A percentile compares a stretch with the other conserved stretches of the same genome.
Evolutionary conservation across 2,329 filamentous ascomycete genomes (phyloP).

Genomic region (Boeremia lycopersici): DNA sequence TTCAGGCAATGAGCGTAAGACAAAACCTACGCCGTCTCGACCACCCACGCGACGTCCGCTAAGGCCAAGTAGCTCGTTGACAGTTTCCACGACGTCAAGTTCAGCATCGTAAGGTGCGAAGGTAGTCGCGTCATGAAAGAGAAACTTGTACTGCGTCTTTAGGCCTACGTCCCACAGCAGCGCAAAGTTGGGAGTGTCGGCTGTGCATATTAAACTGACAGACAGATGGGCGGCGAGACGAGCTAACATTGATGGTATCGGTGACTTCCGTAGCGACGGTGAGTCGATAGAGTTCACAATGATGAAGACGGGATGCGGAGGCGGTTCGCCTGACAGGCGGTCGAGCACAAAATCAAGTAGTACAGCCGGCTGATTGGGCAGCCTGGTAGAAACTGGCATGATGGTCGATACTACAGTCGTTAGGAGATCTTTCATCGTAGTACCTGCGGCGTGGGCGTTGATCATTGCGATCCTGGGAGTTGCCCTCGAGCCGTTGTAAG

Average conservation of each 20-base stretch:
- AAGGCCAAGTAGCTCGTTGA: constrained; percentile 83
- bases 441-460: constrained; percentile 78
- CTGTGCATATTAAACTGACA: constrained; percentile 77
- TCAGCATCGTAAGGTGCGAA: constrained; percentile 77
- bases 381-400: constrained; percentile 55
- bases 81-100: constrained; percentile 84
- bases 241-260: constrained; percentile 74
- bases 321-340: constrained; percentile 58
- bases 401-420: constrained; percentile 71
- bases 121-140: constrained; percentile 94
- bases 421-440: constrained; percentile 72
- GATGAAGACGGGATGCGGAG: constrained; percentile 62
- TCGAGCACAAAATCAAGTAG: constrained; percentile 71
- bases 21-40: constrained; percentile 89
- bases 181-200: constrained; percentile 85
- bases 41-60: constrained; percentile 81
- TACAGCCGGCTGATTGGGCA: constrained; percentile 69
- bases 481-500: constrained; percentile 39
- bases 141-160: constrained; percentile 81
- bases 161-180: constrained; percentile 88
- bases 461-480: constrained; percentile 75
- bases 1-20: constrained; percentile 86
- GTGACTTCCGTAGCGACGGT: constrained; percentile 71
- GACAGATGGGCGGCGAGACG: constrained; percentile 75
- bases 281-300: constrained; percentile 89